Base-by-base conservation (phyloP, 345 rosid species). In the Jatropha curcas region DNA sequence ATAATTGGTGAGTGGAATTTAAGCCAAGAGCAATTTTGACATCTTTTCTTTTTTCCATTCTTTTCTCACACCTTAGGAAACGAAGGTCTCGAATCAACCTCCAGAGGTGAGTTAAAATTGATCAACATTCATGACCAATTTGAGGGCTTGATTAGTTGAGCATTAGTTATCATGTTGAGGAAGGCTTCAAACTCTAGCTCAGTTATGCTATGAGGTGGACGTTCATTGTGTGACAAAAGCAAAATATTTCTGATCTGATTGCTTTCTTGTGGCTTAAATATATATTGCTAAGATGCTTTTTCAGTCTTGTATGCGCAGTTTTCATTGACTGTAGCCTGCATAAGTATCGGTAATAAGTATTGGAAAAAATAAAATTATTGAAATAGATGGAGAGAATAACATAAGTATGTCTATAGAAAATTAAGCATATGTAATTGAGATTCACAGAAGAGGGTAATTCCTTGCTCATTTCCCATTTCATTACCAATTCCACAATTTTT, bases 81-180 rank as follows among this genome's bases (percentile, higher is more conserved):
- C 74, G 63, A 59, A 56, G 46, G 20, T 45, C 37, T 74, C 76
- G 67, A 74, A 57, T 27, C 58, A 62, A 55, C 37, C 55, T 48
- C 60, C 67, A 35, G 73, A 43, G 58, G 45, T 19, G 51, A 55
- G 25, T 33, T 81, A 60, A n/a, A n/a, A 77, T 17, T 9, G 63
- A 60, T 16, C 69, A 34, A 46, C 28, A 24, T 55, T 41, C 39
- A 12, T 31, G 20, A 6, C 34, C 61, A 48, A 12, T 58, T 8
- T 30, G 33, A 11, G 51, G 64, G 34, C 46, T 45, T 27, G 22
- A 35, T 10, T 12, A 35, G 34, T n/a, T n/a, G n/a, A 53, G 69
- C 31, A n/a, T 57, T 62, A 17, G 7, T 27, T 27, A 19, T 11
- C 60, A 16, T 17, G n/a, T 65, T 27, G 11, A 22, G 59, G 55